Base-by-base conservation (phyloP, 495 filamentous ascomycete genomes). In the Parathielavia hyrcaniae region DNA sequence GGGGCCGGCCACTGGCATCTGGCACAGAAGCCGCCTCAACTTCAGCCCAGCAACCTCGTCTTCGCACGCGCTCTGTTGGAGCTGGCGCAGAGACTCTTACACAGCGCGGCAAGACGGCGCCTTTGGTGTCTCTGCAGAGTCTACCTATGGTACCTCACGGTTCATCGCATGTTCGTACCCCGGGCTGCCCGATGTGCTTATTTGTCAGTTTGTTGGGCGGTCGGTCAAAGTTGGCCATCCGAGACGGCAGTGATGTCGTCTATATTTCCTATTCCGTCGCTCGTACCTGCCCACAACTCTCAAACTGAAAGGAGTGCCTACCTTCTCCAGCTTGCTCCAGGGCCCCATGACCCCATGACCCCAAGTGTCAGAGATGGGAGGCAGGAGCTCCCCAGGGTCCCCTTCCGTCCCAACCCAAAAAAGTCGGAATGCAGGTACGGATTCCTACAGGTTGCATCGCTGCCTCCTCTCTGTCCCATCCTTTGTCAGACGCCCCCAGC, bases 21-120 rank as follows among this genome's bases (percentile, higher is more conserved):
- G 68, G 66, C 44, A 70, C 68, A 65, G 60, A 62, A 64, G 64
- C 61, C 60, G 68, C 68, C 63, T 70, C 66, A 70, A 67, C 60
- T 53, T 64, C 58, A 41, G 43, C 39, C 55, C 58, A 61, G 10
- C 60, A 43, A 56, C 50, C 58, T 58, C 63, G 60, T 22, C 45
- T 55, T 59, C 49, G 47, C 54, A 22, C 45, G 45, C 54, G 54
- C 47, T 44, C 47, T 58, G 54, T 58, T 58, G 13, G 54, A 57
- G 48, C 54, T 61, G 55, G 45, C 51, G 60, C 51, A 47, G 53
- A 36, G 48, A 39, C 23, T 53, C 54, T 6, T 30, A 6, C 2
- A 32, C 56, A 51, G 22, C 9, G 17, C n/a, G 32, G 19, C 35
- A 12, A 23, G 14, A 38, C 19, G 22, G 34, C 41, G 32, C 45